Percentiles rank a stretch among this genome's conserved stretches.
Evolutionary conservation across 257 asterid genomes (phyloP).

Genomic region (Solanum gracilifrons): DNA sequence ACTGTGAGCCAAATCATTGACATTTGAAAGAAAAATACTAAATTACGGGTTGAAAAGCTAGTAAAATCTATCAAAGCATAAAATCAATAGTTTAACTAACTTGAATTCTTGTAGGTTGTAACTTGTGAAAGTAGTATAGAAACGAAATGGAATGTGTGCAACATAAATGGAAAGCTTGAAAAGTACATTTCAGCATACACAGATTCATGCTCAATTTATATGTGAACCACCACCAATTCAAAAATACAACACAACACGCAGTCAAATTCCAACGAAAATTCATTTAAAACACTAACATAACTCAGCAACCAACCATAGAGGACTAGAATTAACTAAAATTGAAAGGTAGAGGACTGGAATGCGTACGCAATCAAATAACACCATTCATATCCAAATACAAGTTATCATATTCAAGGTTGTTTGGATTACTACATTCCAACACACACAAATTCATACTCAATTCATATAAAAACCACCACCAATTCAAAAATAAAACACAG

Average conservation of each 20-base stretch:
- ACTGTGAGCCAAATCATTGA: background rate
- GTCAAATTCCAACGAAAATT: background rate
- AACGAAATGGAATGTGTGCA: background rate
- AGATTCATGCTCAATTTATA: background rate
- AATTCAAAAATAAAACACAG: background rate
- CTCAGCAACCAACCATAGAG: background rate
- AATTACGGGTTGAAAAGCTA: background rate
- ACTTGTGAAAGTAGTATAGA: background rate
- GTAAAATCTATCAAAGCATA: background rate
- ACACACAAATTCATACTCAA: background rate
- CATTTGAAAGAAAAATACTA: background rate
- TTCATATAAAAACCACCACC: background rate
- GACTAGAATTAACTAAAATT: background rate
- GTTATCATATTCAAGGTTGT: background rate
- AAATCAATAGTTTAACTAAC: background rate
- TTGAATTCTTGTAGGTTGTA: background rate
- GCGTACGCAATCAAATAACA: background rate
- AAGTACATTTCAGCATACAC: background rate
- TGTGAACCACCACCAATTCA: background rate
- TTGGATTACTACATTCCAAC: background rate
- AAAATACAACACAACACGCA: background rate
- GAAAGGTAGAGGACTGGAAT: background rate
- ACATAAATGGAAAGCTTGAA: background rate
- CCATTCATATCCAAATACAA: constrained; percentile 15
- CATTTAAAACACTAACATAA: background rate